Conservation (phyloP, 2,329 filamentous ascomycete genomes). For the Aplosporella prunicola region DNA sequence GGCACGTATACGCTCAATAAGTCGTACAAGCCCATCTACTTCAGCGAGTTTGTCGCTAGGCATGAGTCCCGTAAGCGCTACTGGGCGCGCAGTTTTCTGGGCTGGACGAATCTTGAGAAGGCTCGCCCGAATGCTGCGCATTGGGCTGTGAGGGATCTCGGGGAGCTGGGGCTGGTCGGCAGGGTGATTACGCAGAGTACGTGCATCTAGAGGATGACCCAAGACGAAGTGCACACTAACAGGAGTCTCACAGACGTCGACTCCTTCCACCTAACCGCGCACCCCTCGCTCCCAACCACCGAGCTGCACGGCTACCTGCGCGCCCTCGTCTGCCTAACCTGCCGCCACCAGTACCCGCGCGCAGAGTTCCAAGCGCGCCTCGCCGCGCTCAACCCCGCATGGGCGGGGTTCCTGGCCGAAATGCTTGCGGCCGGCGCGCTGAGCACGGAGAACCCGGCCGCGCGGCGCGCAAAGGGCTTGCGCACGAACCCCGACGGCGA, state of each 20-base stretch:
- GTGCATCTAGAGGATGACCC: slow-evolving; percentile 12
- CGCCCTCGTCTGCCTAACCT: slow-evolving; percentile 70
- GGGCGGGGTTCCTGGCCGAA: slow-evolving; percentile 66
- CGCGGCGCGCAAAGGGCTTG: slow-evolving; percentile 58
- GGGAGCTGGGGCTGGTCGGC: slow-evolving; percentile 59
- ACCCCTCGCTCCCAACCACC: slow-evolving; percentile 63
- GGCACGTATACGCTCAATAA: slow-evolving; percentile 92
- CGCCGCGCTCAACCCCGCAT: slow-evolving; percentile 71
- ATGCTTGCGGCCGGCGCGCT: slow-evolving; percentile 67
- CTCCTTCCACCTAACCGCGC: slow-evolving; percentile 71
- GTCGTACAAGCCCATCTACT: slow-evolving; percentile 84
- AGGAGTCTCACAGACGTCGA: slow-evolving; percentile 58
- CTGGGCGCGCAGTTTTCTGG: slow-evolving; percentile 90
- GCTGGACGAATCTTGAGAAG: slow-evolving; percentile 73
- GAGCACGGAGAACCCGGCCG: slow-evolving; percentile 63
- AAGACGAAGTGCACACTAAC: not conserved
- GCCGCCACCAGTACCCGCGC: slow-evolving; percentile 61
- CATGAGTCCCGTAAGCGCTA: slow-evolving; percentile 87
- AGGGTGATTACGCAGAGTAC: slow-evolving; percentile 76
- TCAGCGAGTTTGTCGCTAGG: slow-evolving; percentile 71
- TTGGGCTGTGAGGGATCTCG: slow-evolving; percentile 64
- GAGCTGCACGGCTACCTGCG: slow-evolving; percentile 90
- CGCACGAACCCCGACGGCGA: slow-evolving; percentile 91
- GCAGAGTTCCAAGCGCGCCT: slow-evolving; percentile 67
- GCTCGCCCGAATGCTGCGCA: slow-evolving; percentile 76